phyloP scores from a whole-genome alignment of 352 stramenopile genomes.

The Pythium diclinum region DNA sequence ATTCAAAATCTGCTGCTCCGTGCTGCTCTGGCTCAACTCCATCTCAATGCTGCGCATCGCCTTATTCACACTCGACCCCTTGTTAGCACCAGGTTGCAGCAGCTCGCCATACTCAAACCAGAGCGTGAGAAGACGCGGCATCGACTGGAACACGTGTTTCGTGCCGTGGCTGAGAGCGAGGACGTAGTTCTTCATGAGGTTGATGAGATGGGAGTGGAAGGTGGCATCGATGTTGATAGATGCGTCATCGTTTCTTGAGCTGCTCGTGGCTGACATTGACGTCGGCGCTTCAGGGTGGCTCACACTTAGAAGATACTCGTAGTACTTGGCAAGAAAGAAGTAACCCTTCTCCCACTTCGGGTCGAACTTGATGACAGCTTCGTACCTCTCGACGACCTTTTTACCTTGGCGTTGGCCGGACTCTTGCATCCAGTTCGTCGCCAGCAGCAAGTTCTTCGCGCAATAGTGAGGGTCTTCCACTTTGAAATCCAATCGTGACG shows the following conservation, averaged over 20 bases:
- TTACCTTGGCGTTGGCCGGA: slow-evolving; percentile 91
- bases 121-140: slow-evolving; percentile 95
- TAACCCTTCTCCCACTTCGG: slow-evolving; percentile 94
- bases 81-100: slow-evolving; percentile 38
- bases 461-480: slow-evolving; percentile 70
- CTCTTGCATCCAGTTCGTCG: slow-evolving; percentile 96
- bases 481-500: slow-evolving; percentile 67
- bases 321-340: slow-evolving; percentile 90
- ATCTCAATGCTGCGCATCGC: slow-evolving; percentile 59
- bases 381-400: slow-evolving; percentile 93
- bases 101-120: slow-evolving; percentile 96
- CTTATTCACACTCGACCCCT: slow-evolving; percentile 54
- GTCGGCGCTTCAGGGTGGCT: slow-evolving; percentile 53
- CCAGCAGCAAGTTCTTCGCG: slow-evolving; percentile 89
- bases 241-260: slow-evolving; percentile 34
- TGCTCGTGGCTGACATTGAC: slow-evolving; percentile 31
- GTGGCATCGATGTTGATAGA: slow-evolving; percentile 46
- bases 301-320: slow-evolving; percentile 86
- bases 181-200: slow-evolving; percentile 95
- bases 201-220: slow-evolving; percentile 75
- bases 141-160: slow-evolving; percentile 97
- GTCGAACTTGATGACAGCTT: slow-evolving; percentile 92
- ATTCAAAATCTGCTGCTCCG: slow-evolving; percentile 56
- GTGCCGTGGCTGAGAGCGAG: slow-evolving; percentile 71
- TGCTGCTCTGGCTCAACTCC: slow-evolving; percentile 46